These are phyloP conservation scores for Fusarium algeriense DNA, from an alignment of 2,329 filamentous ascomycete species.

Conservation along the genomic window DNA sequence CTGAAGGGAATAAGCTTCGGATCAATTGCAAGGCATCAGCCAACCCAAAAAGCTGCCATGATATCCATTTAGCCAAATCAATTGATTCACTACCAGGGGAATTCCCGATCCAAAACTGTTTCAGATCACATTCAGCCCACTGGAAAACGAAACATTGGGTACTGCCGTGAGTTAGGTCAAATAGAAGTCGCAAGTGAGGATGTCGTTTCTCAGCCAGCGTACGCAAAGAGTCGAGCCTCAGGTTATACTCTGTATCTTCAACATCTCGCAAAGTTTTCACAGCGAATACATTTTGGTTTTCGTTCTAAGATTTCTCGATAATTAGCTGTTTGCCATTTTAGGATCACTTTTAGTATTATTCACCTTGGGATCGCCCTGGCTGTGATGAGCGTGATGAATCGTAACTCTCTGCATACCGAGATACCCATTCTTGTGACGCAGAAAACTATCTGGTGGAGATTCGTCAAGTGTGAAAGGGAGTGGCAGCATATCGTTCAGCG, in stretches of 20 bases:
- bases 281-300: neutral
- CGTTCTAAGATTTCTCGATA: rapidly evolving
- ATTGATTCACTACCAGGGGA: neutral
- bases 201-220: rapidly evolving
- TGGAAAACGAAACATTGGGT: neutral
- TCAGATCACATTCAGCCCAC: neutral
- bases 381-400: neutral
- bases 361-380: neutral
- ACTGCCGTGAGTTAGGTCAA: neutral
- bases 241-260: neutral
- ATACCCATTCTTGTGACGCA: neutral
- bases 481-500: neutral
- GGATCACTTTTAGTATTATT: no score
- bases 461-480: neutral
- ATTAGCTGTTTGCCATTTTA: neutral
- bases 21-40: neutral
- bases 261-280: neutral
- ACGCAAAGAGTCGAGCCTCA: neutral
- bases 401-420: neutral
- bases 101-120: neutral
- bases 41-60: neutral
- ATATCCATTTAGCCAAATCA: neutral
- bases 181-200: neutral
- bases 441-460: neutral
- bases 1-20: neutral